phyloP scores from a whole-genome alignment of 2,329 filamentous ascomycete species.

The Alternaria viburni region DNA sequence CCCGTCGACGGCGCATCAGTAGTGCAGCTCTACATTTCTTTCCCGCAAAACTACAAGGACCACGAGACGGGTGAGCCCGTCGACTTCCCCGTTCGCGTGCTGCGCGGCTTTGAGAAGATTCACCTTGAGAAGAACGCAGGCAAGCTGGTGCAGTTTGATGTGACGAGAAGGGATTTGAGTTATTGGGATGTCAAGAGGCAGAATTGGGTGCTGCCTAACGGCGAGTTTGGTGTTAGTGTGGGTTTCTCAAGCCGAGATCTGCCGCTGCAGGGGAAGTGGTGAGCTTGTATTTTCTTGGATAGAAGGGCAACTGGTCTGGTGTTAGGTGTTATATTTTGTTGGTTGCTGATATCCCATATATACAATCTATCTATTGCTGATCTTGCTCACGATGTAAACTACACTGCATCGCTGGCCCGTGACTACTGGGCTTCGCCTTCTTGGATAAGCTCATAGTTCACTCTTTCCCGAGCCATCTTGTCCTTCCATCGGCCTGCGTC shows the following conservation, averaged over 20 bases:
- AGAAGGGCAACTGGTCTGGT: not conserved
- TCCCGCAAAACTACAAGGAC: slow-evolving; percentile 53
- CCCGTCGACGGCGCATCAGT: slow-evolving; percentile 59
- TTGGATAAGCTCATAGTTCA: slow-evolving; percentile 24
- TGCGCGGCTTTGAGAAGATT: slow-evolving; percentile 55
- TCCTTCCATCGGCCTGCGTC: slow-evolving; percentile 48
- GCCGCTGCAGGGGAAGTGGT: slow-evolving; percentile 41
- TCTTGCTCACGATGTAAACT: no score
- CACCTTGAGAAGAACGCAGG: slow-evolving; percentile 32
- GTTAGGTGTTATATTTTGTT: not conserved
- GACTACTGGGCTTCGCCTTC: not conserved
- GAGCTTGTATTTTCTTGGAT: not conserved
- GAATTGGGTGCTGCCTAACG: slow-evolving; percentile 51
- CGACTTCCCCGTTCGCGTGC: slow-evolving; percentile 61
- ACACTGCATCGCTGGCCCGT: not conserved
- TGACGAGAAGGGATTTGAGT: slow-evolving; percentile 51
- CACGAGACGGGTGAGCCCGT: slow-evolving; percentile 52
- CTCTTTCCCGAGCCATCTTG: slow-evolving; percentile 26
- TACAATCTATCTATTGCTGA: not conserved
- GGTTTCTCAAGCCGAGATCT: slow-evolving; percentile 46
- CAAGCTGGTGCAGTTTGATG: slow-evolving; percentile 42
- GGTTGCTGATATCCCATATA: not conserved
- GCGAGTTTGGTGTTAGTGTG: slow-evolving; percentile 37
- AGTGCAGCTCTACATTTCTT: slow-evolving; percentile 63
- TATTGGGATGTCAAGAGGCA: slow-evolving; percentile 50